phyloP scores from a whole-genome alignment of 2,329 filamentous ascomycete genomes.

The Fusarium solani-melongenae region DNA sequence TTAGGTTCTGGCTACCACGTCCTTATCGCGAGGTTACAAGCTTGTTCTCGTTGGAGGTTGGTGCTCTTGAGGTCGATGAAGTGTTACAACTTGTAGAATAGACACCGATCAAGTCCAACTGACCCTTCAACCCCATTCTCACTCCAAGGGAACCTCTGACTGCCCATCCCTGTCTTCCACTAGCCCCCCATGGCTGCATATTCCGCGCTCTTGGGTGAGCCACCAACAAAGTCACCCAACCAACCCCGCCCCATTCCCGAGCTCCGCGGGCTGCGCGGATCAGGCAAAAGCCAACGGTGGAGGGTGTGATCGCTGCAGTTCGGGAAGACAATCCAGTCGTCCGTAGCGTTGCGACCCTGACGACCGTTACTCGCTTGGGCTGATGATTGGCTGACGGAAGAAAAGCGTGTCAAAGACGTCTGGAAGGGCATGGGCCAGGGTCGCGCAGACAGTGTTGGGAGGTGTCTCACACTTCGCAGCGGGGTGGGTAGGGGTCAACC shows the following conservation, averaged over 20 bases:
- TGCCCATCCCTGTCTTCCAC: not conserved
- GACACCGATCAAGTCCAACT: not conserved
- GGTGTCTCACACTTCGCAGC: not conserved
- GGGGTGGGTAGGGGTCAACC: not conserved
- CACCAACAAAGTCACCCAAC: not conserved
- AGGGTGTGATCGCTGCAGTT: not conserved
- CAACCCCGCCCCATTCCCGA: not conserved
- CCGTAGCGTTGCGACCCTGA: not conserved
- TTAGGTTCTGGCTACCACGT: not conserved
- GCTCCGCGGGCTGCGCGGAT: not conserved
- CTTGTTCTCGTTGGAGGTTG: not conserved
- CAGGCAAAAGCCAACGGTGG: not conserved
- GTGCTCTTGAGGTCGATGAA: not conserved
- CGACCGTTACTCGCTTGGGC: not conserved
- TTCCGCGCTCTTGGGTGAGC: not conserved
- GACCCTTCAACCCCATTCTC: not conserved
- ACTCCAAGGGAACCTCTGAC: not conserved
- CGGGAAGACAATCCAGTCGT: not conserved
- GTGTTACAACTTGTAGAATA: not conserved
- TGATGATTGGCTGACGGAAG: not conserved
- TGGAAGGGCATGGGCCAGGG: not conserved
- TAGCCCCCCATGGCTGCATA: not conserved
- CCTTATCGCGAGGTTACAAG: not conserved
- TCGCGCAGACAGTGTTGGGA: not conserved
- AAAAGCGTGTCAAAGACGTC: not conserved